Percentiles rank a stretch among this genome's conserved stretches.
Conservation (phyloP, 257 asterid genomes). For the Penstemon barbatus region DNA sequence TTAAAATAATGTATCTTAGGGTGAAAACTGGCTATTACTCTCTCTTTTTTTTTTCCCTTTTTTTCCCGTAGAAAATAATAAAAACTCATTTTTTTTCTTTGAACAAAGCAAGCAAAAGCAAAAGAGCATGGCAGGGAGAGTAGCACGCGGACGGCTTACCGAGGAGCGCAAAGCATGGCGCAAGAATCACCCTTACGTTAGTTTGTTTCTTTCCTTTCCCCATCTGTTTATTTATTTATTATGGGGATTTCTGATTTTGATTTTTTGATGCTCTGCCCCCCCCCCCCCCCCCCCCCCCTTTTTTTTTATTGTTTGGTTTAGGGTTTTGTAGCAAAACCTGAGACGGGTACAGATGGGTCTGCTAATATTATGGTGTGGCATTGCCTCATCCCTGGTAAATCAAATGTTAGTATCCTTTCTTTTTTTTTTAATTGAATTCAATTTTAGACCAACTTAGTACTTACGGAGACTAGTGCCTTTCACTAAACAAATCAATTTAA, state of each 20-base stretch:
- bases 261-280: background rate
- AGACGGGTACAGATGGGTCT: conserved; percentile 43
- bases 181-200: conserved; percentile 68
- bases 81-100: no score
- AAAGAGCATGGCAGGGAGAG: conserved; percentile 35
- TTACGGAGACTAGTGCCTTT: no score
- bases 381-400: conserved; percentile 50
- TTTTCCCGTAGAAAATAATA: no score
- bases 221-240: background rate
- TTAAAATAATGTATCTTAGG: no score
- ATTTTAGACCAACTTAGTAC: no score
- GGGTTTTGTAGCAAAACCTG: conserved; percentile 62
- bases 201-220: conserved; percentile 6
- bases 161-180: conserved; percentile 81
- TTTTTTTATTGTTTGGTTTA: conserved; percentile 8
- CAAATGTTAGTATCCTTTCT: conserved; percentile 30
- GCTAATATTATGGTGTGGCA: conserved; percentile 52
- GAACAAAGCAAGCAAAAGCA: background rate
- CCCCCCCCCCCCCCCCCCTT: no score
- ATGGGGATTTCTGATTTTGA: background rate
- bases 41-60: no score
- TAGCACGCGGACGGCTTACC: conserved; percentile 60
- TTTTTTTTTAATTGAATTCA: no score
- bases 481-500: no score
- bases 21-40: no score